phyloP scores from a whole-genome alignment of 2,329 filamentous ascomycete genomes.

The Dothideomycetidae sp. region DNA sequence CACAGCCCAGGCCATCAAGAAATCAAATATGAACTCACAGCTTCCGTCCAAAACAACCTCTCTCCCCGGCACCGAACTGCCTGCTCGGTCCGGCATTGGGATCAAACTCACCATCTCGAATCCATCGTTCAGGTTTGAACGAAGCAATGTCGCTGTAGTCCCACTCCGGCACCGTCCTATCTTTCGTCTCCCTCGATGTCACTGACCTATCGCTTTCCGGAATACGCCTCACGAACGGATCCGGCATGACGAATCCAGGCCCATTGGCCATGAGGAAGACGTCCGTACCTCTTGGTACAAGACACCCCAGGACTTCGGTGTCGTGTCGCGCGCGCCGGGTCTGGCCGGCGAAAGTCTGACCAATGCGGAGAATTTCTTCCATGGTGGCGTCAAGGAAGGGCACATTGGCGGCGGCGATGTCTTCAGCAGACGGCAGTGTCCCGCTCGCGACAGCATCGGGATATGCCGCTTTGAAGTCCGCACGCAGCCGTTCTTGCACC shows the following conservation, averaged over 20 bases:
- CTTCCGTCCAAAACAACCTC: constrained; percentile 20
- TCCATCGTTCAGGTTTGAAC: constrained; percentile 30
- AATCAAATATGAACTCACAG: neutral
- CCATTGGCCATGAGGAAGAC: constrained; percentile 19
- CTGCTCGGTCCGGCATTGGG: constrained; percentile 22
- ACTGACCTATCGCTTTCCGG: constrained; percentile 20
- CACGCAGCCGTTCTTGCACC: constrained; percentile 25
- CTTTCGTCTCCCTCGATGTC: constrained; percentile 18
- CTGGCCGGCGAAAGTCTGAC: constrained; percentile 16
- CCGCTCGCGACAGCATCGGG: constrained; percentile 9
- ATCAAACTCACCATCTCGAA: constrained; percentile 23
- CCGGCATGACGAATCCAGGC: constrained; percentile 12
- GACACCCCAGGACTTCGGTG: constrained; percentile 28
- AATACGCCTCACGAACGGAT: constrained; percentile 13
- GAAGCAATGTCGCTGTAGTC: constrained; percentile 17
- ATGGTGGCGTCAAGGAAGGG: constrained; percentile 31
- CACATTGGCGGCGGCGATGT: constrained; percentile 20
- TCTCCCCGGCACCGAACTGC: constrained; percentile 25
- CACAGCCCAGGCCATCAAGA: neutral
- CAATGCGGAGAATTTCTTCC: constrained; percentile 28
- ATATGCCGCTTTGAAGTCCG: constrained; percentile 15
- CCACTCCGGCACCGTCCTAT: constrained; percentile 14
- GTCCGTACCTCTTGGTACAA: constrained; percentile 27
- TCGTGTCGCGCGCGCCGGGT: constrained; percentile 24
- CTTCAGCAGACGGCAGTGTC: constrained; percentile 18